A percentile compares a stretch with the other conserved stretches of the same genome.
These are phyloP conservation scores for Sodiomyces alkalinus DNA, from an alignment of 2,329 filamentous ascomycete species.

Conservation along the genomic window DNA sequence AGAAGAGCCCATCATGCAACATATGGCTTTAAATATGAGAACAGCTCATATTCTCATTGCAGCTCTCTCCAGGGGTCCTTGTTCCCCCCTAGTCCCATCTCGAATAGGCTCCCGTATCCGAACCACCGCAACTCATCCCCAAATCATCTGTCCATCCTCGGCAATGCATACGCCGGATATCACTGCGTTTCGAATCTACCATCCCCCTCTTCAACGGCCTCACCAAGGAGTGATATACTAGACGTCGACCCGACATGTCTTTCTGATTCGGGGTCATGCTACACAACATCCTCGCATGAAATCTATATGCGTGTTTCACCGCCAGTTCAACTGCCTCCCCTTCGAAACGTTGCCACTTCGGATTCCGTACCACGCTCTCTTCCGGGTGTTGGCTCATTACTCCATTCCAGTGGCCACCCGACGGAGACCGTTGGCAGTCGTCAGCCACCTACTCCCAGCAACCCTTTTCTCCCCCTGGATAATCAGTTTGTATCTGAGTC, in stretches of 20 bases:
- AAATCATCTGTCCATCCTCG: too few species aligned
- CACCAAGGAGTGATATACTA: slow-evolving; percentile 37
- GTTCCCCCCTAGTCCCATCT: too few species aligned
- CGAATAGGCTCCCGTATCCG: too few species aligned
- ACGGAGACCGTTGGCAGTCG: slow-evolving; percentile 3
- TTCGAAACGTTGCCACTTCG: slow-evolving; percentile 8
- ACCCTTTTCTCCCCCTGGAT: slow-evolving; percentile 3
- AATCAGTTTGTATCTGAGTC: slow-evolving; percentile 14
- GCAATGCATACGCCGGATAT: too few species aligned
- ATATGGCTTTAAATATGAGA: slow-evolving; percentile 4
- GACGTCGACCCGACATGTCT: slow-evolving; percentile 53
- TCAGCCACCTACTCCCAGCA: not conserved
- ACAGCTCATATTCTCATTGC: slow-evolving; percentile 1
- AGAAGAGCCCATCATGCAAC: slow-evolving; percentile 15
- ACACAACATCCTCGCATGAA: slow-evolving; percentile 40
- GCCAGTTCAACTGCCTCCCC: slow-evolving; percentile 26
- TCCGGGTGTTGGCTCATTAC: slow-evolving; percentile 13
- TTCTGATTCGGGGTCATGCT: slow-evolving; percentile 51
- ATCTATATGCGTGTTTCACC: slow-evolving; percentile 18
- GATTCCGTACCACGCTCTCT: slow-evolving; percentile 9
- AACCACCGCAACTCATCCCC: too few species aligned
- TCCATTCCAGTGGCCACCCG: slow-evolving; percentile 5
- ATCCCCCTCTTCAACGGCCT: slow-evolving; percentile 10
- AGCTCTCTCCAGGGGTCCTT: too few species aligned
- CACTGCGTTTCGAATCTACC: too few species aligned